These are phyloP conservation scores for Trapa incisa DNA, from an alignment of 345 rosid species.

Conservation along the genomic window DNA sequence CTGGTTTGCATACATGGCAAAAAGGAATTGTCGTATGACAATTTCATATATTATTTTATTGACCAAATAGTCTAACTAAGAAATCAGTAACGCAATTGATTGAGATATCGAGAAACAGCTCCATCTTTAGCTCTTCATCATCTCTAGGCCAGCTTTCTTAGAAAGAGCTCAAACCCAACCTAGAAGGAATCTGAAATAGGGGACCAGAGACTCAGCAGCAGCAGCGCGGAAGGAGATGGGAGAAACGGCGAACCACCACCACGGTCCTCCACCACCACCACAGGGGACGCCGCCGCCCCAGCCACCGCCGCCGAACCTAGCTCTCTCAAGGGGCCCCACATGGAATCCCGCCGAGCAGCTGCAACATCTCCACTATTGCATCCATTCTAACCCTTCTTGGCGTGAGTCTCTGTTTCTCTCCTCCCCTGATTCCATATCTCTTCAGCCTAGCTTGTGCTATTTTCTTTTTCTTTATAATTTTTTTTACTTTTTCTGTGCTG, in stretches of 20 bases:
- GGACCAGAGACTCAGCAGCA: not conserved
- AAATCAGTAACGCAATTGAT: no score
- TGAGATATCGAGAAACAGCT: no score
- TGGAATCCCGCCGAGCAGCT: constrained; percentile 92
- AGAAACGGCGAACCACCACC: constrained; percentile 29
- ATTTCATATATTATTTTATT: no score
- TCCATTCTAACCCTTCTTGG: constrained; percentile 97
- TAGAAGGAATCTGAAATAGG: not conserved
- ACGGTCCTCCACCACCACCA: constrained; percentile 27
- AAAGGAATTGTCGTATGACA: no score
- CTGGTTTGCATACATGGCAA: no score
- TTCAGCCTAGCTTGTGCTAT: not conserved
- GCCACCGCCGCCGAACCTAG: constrained; percentile 38
- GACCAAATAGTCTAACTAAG: no score
- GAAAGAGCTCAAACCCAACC: no score
- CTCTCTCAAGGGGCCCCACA: constrained; percentile 37
- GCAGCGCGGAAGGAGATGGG: constrained; percentile 21
- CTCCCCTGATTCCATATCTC: not conserved
- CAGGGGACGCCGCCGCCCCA: constrained; percentile 24
- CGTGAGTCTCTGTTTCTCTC: constrained; percentile 43
- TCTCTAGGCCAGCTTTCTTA: no score
- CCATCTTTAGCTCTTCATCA: no score
- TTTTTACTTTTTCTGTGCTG: not conserved
- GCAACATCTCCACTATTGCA: constrained; percentile 85
- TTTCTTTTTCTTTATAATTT: not conserved